A percentile compares a stretch with the other conserved stretches of the same genome.
Evolutionary conservation across 2,329 filamentous ascomycete genomes (phyloP).

Genomic region (Clonostachys rosea): DNA sequence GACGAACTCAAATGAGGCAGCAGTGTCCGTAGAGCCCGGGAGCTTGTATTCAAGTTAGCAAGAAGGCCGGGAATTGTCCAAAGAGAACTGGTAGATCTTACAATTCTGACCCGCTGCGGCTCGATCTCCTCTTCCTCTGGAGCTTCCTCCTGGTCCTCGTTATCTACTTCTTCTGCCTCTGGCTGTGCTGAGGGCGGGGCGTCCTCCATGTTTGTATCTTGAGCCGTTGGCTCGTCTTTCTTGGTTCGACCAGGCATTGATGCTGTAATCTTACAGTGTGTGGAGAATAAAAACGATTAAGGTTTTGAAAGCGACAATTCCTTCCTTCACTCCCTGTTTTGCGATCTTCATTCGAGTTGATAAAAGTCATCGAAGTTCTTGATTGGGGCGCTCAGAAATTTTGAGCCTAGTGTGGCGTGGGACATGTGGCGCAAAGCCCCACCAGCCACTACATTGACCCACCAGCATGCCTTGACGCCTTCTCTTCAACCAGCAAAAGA

Average conservation of each 20-base stretch:
- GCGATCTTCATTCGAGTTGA: no score
- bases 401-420: neutral
- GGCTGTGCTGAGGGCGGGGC: slow-evolving; percentile 28
- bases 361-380: neutral
- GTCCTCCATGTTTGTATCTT: slow-evolving; percentile 39
- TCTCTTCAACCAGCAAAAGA: no score
- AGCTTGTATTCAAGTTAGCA: slow-evolving; percentile 49
- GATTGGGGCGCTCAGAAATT: slow-evolving; percentile 5
- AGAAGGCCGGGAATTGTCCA: neutral
- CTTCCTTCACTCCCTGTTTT: no score
- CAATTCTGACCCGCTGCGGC: slow-evolving; percentile 57
- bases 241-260: slow-evolving; percentile 35
- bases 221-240: slow-evolving; percentile 17
- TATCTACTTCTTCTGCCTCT: slow-evolving; percentile 15
- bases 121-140: slow-evolving; percentile 43
- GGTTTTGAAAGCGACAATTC: no score
- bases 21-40: slow-evolving; percentile 78
- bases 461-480: no score
- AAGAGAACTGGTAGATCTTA: slow-evolving; percentile 23
- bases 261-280: neutral
- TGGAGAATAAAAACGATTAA: neutral
- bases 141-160: slow-evolving; percentile 26
- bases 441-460: no score
- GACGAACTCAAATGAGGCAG: slow-evolving; percentile 91
- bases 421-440: no score